A percentile compares a stretch with the other conserved stretches of the same genome.
Conservation (phyloP, 805 yeast species). For the Saccharomycopsis malanga region DNA sequence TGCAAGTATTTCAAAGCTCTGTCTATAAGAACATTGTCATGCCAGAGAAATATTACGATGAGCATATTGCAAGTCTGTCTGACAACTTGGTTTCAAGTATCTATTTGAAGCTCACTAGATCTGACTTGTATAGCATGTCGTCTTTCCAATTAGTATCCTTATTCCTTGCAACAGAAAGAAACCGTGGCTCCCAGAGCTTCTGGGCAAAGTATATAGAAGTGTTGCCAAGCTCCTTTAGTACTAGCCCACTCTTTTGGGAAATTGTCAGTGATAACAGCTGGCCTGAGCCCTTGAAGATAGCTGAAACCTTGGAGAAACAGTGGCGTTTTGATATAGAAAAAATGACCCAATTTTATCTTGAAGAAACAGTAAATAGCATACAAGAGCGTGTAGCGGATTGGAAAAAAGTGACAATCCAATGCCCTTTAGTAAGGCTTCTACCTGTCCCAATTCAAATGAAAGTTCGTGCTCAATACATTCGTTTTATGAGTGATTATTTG, state of each 20-base stretch:
- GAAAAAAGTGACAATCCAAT: neutral
- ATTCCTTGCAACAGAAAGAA: slow-evolving; percentile 7
- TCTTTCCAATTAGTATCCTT: slow-evolving; percentile 15
- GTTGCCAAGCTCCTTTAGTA: slow-evolving; percentile 7
- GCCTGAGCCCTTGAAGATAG: no score
- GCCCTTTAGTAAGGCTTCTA: neutral
- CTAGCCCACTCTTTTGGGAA: slow-evolving; percentile 10
- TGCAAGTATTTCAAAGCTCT: neutral
- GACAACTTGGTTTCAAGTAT: neutral
- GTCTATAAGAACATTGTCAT: slow-evolving; percentile 1
- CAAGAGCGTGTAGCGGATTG: no score
- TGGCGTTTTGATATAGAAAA: no score
- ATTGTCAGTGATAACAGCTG: neutral
- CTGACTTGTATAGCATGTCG: slow-evolving; percentile 1
- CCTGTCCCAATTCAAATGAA: slow-evolving; percentile 1
- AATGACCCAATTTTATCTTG: no score
- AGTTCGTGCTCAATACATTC: slow-evolving; percentile 8
- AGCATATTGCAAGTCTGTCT: neutral
- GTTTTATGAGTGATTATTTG: slow-evolving; percentile 10
- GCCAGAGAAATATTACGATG: neutral
- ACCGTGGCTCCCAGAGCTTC: slow-evolving; percentile 4
- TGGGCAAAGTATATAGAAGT: slow-evolving; percentile 10
- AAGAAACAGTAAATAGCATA: no score
- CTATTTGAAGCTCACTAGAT: neutral
- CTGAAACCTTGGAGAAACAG: no score